Conservation (phyloP, 257 asterid genomes). For the Nicotiana tabacum region DNA sequence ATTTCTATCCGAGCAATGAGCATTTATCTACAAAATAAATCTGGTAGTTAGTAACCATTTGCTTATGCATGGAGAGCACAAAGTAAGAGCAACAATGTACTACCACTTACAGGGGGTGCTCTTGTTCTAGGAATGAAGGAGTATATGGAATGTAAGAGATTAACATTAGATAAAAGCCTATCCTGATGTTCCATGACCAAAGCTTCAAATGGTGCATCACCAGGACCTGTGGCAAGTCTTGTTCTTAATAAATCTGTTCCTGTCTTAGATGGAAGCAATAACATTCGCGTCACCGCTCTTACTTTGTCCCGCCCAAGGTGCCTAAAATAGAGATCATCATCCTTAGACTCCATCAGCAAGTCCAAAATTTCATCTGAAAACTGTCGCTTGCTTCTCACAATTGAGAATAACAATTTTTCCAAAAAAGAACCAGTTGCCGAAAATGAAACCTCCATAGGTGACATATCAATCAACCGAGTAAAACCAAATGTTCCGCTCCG, state of each 20-base stretch:
- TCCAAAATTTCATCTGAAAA: constrained; percentile 54
- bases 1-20: constrained; percentile 80
- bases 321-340: constrained; percentile 35
- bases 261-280: constrained; percentile 62
- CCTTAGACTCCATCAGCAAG: constrained; percentile 48
- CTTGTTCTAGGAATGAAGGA: constrained; percentile 90
- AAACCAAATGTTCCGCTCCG: constrained; percentile 72
- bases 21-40: constrained; percentile 50
- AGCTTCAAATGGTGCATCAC: constrained; percentile 79
- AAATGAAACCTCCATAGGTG: constrained; percentile 76
- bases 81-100: neutral
- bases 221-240: constrained; percentile 63
- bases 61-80: neutral
- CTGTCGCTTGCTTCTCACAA: constrained; percentile 49
- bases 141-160: constrained; percentile 74
- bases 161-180: constrained; percentile 62
- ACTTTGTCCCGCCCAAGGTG: constrained; percentile 66
- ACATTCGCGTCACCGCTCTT: constrained; percentile 82
- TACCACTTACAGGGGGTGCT: constrained; percentile 86
- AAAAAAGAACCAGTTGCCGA: constrained; percentile 60
- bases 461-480: constrained; percentile 70
- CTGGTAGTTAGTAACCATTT: constrained; percentile 1
- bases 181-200: constrained; percentile 67
- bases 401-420: constrained; percentile 74
- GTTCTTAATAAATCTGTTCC: constrained; percentile 40